These are phyloP conservation scores for Ophiocordyceps camponoti-rufipedis DNA, from an alignment of 2,329 filamentous ascomycete species.

Conservation along the genomic window DNA sequence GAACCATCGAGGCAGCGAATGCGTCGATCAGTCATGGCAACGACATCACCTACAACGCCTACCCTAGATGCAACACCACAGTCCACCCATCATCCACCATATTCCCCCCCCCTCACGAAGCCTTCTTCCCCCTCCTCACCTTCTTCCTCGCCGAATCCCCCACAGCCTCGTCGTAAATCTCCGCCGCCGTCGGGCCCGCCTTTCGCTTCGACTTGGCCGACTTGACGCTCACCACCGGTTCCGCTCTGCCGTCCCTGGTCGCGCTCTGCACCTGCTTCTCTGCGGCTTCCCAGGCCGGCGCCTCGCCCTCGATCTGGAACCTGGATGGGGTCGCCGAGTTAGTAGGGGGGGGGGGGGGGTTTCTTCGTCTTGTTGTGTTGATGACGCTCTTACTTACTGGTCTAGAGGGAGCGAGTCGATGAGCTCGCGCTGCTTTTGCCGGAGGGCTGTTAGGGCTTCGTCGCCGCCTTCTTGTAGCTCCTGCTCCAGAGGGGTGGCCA, in stretches of 20 bases:
- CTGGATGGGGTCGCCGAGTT: conserved; percentile 13
- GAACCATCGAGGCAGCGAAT: too few relatives aligned
- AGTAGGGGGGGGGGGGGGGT: not conserved
- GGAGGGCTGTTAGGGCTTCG: conserved; percentile 51
- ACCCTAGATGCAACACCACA: too few relatives aligned
- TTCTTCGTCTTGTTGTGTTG: not conserved
- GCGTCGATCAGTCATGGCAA: too few relatives aligned
- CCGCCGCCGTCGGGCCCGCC: conserved; percentile 37
- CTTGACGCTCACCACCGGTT: conserved; percentile 64
- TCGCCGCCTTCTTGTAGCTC: conserved; percentile 74
- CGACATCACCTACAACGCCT: too few relatives aligned
- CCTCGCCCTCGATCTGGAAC: conserved; percentile 46
- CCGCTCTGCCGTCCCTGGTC: conserved; percentile 33
- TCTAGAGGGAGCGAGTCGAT: conserved; percentile 85
- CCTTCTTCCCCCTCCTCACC: conserved; percentile 23
- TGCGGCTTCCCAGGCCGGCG: conserved; percentile 45
- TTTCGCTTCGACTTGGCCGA: conserved; percentile 62
- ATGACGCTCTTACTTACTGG: conserved; percentile 20
- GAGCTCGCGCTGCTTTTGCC: conserved; percentile 66
- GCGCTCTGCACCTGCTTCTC: conserved; percentile 56
- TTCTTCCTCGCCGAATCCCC: conserved; percentile 42
- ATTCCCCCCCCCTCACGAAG: conserved; percentile 4
- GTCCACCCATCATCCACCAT: not conserved
- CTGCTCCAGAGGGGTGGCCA: conserved; percentile 56
- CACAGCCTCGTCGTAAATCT: conserved; percentile 43